Evolutionary conservation across 1,139 yeast genomes (phyloP), one percentile per base, ranked within the genome.

Genomic region (Nadsonia commutata): DNA sequence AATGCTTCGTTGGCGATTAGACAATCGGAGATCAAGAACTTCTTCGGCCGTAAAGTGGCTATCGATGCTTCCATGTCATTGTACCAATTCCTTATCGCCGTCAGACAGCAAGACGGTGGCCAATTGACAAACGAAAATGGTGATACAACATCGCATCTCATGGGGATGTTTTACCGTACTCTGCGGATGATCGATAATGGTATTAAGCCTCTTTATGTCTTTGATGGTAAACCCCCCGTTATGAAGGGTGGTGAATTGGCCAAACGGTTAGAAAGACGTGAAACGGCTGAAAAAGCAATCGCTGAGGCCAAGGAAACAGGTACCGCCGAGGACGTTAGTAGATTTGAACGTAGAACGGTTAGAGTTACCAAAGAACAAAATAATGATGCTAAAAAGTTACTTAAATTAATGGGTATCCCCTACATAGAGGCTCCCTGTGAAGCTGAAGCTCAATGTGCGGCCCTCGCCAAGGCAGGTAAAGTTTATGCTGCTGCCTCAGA

Each of bases 361-460:
- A 71, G 82, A 49, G 98, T 86, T 2, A 76, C 95, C 0, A 68
- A 74, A 47, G 90, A 85, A 52, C 98, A 93, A 53, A 90, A 88
- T 55, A 96, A 84, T 31, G 98, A 93, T 56, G 97, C 95, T 18
- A 84, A 85, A 59, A 69, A 72, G 50, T 65, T 90, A 47, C 67
- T 90, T 45, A 74, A 68, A 45, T 66, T 88, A 38, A 90, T 90
- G 99, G 99, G 99, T 1, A 81, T 90, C 38, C 99, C 99, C 1
- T 84, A 68, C 54, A 81, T 90, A 6, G 76, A 78, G 45, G 97
- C 98, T 0, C 98, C 99, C 1, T 81, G 95, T 60, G 99, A 90
- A 62, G 99, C 99, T 0, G 99, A 90, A 59, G 95, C 98, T 0
- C 97, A 90, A 56, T 90, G 98, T 67, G 98, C 98, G 0, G 94